Conservation (phyloP, 352 stramenopile genomes). For the Phytopythium aichiense region DNA sequence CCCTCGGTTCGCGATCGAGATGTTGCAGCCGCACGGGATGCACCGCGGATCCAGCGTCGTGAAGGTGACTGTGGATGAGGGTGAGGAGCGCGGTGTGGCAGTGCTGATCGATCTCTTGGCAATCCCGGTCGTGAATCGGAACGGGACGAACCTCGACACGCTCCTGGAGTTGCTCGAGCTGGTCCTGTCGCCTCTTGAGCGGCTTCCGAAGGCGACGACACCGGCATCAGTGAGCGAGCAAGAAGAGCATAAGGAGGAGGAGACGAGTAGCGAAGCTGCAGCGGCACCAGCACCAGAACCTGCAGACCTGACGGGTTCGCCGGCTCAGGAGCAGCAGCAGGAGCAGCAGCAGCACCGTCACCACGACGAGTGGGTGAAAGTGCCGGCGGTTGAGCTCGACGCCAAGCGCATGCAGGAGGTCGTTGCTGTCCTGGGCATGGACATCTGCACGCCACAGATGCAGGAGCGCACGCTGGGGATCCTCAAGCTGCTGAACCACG, state of each 20-base stretch:
- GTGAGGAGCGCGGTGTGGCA: conserved; percentile 43
- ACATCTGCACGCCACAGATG: conserved; percentile 78
- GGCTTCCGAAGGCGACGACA: conserved; percentile 44
- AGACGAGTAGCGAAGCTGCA: neutral
- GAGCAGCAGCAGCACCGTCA: neutral
- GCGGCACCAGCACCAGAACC: neutral
- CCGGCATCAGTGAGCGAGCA: conserved; percentile 14
- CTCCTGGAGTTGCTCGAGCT: conserved; percentile 91
- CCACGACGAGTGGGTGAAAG: conserved; percentile 57
- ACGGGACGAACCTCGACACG: conserved; percentile 90
- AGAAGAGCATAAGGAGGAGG: conserved; percentile 48
- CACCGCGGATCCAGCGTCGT: conserved; percentile 12
- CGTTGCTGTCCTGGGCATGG: conserved; percentile 70
- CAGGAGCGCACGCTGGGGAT: conserved; percentile 78
- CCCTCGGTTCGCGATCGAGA: conserved; percentile 84
- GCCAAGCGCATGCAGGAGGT: conserved; percentile 46
- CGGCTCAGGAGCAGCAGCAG: neutral
- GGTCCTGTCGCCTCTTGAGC: conserved; percentile 83
- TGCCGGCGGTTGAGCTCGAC: conserved; percentile 60
- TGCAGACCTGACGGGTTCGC: conserved; percentile 1
- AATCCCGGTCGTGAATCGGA: conserved; percentile 80
- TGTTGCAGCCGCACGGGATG: conserved; percentile 74
- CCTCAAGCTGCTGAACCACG: conserved; percentile 71
- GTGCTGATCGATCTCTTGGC: conserved; percentile 89
- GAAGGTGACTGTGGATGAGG: conserved; percentile 1